Evolutionary conservation across 2,329 filamentous ascomycete species (phyloP).

Genomic region (Hypomyces rosellus): DNA sequence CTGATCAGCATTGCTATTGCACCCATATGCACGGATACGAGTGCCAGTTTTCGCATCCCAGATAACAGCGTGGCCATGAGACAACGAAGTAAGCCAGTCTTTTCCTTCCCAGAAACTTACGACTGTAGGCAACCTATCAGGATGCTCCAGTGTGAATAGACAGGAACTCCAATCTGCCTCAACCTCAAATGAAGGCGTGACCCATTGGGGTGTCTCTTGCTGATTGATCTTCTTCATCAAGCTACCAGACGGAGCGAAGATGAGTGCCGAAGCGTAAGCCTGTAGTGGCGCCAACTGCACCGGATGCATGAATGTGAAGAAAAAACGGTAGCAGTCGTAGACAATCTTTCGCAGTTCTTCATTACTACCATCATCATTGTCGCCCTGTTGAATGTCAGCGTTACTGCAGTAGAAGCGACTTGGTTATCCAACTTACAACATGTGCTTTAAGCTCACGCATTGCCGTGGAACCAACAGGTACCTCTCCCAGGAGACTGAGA

Average conservation of each 20-base stretch:
- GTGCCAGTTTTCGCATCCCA: no score
- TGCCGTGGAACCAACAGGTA: background rate
- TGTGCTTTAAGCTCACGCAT: background rate
- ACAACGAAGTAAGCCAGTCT: no score
- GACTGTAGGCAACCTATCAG: no score
- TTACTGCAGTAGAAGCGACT: background rate
- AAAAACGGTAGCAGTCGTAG: conserved; percentile 26
- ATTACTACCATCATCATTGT: background rate
- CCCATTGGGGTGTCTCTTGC: conserved; percentile 7
- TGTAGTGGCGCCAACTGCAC: conserved; percentile 26
- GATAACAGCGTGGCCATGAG: no score
- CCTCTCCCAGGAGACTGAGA: conserved; percentile 7
- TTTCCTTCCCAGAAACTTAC: no score
- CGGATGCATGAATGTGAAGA: conserved; percentile 16
- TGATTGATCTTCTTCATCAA: conserved; percentile 11
- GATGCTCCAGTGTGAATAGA: no score
- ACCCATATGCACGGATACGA: no score
- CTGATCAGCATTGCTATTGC: no score
- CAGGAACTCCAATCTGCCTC: conserved; percentile 2
- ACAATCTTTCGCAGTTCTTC: conserved; percentile 11
- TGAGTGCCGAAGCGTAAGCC: conserved; percentile 25
- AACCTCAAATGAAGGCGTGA: background rate
- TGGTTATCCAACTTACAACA: background rate
- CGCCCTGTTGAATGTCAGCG: background rate
- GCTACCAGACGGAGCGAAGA: conserved; percentile 26